phyloP scores from a whole-genome alignment of 768 basidiomycete species.

The Collybia sordida region DNA sequence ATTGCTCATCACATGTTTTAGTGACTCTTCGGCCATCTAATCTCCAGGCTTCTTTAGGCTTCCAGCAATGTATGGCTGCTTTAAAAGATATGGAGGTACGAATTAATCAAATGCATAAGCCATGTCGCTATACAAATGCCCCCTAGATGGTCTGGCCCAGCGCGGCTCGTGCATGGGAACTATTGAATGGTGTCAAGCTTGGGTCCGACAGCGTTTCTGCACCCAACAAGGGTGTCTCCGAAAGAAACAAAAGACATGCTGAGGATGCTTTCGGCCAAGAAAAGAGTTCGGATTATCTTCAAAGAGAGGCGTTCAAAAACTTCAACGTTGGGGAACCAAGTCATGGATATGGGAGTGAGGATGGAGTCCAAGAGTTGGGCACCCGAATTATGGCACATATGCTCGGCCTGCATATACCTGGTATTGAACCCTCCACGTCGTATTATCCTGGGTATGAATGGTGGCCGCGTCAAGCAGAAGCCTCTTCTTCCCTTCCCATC shows the following conservation, averaged over 20 bases:
- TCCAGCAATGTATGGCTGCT: conserved; percentile 62
- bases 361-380: conserved; percentile 62
- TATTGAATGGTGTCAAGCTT: conserved; percentile 66
- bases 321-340: conserved; percentile 19
- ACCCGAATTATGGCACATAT: conserved; percentile 72
- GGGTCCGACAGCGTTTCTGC: conserved; percentile 40
- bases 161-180: conserved; percentile 62
- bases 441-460: conserved; percentile 61
- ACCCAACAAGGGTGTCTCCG: conserved; percentile 34
- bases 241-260: conserved; percentile 56
- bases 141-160: conserved; percentile 68
- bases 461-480: conserved; percentile 50
- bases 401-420: conserved; percentile 65
- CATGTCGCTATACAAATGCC: no score
- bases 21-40: conserved; percentile 73
- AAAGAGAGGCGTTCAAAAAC: conserved; percentile 36
- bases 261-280: conserved; percentile 65
- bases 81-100: conserved; percentile 70
- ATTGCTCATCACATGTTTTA: conserved; percentile 25
- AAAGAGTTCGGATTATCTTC: conserved; percentile 43
- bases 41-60: conserved; percentile 64
- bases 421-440: conserved; percentile 59
- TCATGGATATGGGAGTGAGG: conserved; percentile 24
- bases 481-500: no score
- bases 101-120: conserved; percentile 3